phyloP scores from a whole-genome alignment of 345 rosid species.

The Populus davidiana region DNA sequence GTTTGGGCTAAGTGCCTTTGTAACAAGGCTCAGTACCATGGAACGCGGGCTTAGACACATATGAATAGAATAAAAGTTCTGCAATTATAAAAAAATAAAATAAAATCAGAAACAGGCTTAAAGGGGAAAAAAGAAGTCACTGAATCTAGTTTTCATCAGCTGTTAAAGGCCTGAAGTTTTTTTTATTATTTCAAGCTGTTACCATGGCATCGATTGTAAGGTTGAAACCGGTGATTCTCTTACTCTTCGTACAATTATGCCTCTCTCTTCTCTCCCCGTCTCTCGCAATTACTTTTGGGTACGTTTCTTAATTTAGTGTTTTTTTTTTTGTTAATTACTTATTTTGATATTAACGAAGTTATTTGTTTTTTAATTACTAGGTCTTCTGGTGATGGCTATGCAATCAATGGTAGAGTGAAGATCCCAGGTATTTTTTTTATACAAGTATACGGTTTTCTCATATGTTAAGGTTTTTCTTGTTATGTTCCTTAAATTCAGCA shows the following conservation, averaged over 20 bases:
- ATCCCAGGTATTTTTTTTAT: slow-evolving; percentile 41
- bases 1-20: too few relatives aligned
- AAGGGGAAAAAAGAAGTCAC: background rate
- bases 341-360: background rate
- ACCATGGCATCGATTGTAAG: slow-evolving; percentile 44
- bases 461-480: background rate
- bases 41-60: too few relatives aligned
- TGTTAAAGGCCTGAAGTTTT: background rate
- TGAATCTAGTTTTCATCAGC: slow-evolving; percentile 9
- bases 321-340: background rate
- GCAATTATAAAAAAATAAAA: too few relatives aligned
- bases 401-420: slow-evolving; percentile 78
- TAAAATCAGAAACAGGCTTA: too few relatives aligned
- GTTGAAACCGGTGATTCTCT: slow-evolving; percentile 29
- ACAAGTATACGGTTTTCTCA: background rate
- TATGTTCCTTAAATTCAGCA: background rate
- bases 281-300: slow-evolving; percentile 48
- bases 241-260: slow-evolving; percentile 30
- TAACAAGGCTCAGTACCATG: too few relatives aligned
- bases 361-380: slow-evolving; percentile 28
- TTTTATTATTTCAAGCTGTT: background rate
- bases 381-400: slow-evolving; percentile 60
- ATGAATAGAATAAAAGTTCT: too few relatives aligned
- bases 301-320: slow-evolving; percentile 1
- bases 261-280: slow-evolving; percentile 34